These are phyloP conservation scores for Clonostachys byssicola DNA, from an alignment of 2,329 filamentous ascomycete species.

Conservation along the genomic window DNA sequence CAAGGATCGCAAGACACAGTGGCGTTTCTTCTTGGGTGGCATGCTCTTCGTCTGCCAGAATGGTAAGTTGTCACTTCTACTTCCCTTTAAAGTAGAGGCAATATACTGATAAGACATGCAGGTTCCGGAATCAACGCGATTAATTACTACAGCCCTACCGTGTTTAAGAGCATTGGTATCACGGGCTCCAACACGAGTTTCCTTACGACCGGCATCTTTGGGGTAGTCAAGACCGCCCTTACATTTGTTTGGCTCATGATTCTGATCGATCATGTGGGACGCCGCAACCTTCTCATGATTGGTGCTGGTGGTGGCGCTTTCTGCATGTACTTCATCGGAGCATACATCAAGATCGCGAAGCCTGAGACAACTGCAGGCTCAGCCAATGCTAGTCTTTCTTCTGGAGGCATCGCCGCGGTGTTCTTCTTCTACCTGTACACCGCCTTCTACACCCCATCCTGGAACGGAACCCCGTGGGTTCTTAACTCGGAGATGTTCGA, in stretches of 20 bases:
- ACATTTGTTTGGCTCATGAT: slow-evolving; percentile 62
- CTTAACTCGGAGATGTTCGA: slow-evolving; percentile 74
- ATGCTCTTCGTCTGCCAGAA: slow-evolving; percentile 81
- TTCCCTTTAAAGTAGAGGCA: neutral
- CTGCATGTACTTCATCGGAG: slow-evolving; percentile 58
- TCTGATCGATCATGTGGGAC: slow-evolving; percentile 52
- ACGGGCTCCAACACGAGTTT: slow-evolving; percentile 31
- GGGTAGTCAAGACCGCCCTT: slow-evolving; percentile 60
- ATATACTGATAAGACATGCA: slow-evolving; percentile 6
- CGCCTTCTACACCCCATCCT: slow-evolving; percentile 65
- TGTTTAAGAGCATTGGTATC: slow-evolving; percentile 30
- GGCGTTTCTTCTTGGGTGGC: slow-evolving; percentile 69
- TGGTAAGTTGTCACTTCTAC: slow-evolving; percentile 26
- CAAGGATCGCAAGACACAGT: slow-evolving; percentile 54
- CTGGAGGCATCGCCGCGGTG: slow-evolving; percentile 51
- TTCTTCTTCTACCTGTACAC: slow-evolving; percentile 70
- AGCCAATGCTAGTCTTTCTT: slow-evolving; percentile 25
- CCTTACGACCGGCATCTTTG: slow-evolving; percentile 63
- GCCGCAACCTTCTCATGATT: slow-evolving; percentile 48
- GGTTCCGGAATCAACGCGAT: slow-evolving; percentile 68
- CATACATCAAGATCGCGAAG: slow-evolving; percentile 42
- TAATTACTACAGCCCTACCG: slow-evolving; percentile 63
- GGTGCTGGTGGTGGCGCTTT: slow-evolving; percentile 54
- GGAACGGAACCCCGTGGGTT: slow-evolving; percentile 75
- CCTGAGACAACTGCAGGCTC: no score